Evolutionary conservation across 345 rosid genomes (phyloP), one percentile per base, ranked within the genome.

Genomic region (Luvunga scandens): DNA sequence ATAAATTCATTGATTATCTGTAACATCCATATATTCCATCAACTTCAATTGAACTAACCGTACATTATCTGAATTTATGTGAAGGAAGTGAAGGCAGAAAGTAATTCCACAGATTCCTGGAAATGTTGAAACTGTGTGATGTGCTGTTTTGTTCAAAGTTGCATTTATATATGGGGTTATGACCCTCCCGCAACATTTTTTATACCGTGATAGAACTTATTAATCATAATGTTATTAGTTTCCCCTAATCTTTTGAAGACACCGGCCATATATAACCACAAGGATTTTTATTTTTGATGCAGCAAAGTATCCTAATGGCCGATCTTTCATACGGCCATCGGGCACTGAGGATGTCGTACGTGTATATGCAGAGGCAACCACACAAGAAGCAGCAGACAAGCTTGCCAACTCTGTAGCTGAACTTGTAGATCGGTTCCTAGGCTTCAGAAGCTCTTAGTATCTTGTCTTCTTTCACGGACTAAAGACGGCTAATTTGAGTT

Each of bases 311-410:
- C 68, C 71, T 34, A 77, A 72, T 48, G 98, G 99, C 12, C 89
- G 95, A 75, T 91, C 88, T 63, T 96, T 96, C 81, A 86, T 96
- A 38, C 85, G 99, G 61, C 98, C 97, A 24, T 96, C 98, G 0
- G 97, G 98, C 56, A 96, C 99, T 7, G 98, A 96, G 85, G 99
- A 96, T 82, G 97, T 94, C 21, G 76, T 94, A 73, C 94, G 95
- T 27, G 97, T 92, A 18, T 96, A 96, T 85, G 95, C 99, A 0
- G 99, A 96, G 83, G 98, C 99, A 50, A 86, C 95, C 13, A 89
- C 91, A 2, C 94, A 96, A 79, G 97, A 88, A 79, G 90, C 81
- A 81, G 97, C 93, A 27, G 97, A 92, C 73, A 81, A 85, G 79
- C 89, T 94, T 66, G 98, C 93, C 60, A 78, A 82, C 65, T 88